These are phyloP conservation scores for Rubia yunnanensis DNA, from an alignment of 257 asterid species.

Conservation along the genomic window DNA sequence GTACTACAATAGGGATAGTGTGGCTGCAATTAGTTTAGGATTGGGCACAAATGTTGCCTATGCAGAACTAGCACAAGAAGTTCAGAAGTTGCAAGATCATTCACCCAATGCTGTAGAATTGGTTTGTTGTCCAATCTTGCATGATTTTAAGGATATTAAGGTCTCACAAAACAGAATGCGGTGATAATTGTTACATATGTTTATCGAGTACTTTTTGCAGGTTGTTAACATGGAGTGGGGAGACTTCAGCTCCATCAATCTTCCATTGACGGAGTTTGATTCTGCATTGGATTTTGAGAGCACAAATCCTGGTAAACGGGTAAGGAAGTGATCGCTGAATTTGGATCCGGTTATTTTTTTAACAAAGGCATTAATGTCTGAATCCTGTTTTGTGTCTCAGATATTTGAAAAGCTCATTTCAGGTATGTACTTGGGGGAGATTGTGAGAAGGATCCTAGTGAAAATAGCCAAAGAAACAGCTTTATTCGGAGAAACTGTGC, in stretches of 20 bases:
- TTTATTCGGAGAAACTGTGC: conserved; percentile 52
- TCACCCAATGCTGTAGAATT: conserved; percentile 39
- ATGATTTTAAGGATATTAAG: background rate
- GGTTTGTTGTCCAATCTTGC: conserved; percentile 19
- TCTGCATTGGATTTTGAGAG: conserved; percentile 46
- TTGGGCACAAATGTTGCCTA: conserved; percentile 62
- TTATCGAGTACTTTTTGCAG: conserved; percentile 21
- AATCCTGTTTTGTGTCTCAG: conserved; percentile 30
- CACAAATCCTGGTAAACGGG: conserved; percentile 46
- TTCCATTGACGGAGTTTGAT: conserved; percentile 65
- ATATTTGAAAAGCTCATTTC: conserved; percentile 71
- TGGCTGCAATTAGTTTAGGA: conserved; percentile 63
- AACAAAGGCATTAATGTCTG: background rate
- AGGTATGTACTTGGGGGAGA: conserved; percentile 72
- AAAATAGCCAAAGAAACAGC: conserved; percentile 60
- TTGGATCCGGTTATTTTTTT: background rate
- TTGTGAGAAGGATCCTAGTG: conserved; percentile 56
- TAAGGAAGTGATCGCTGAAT: conserved; percentile 1
- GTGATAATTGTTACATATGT: background rate
- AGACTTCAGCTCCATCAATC: conserved; percentile 48
- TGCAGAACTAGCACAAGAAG: conserved; percentile 33
- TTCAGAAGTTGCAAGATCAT: conserved; percentile 23
- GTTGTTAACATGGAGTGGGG: conserved; percentile 71
- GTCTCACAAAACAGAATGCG: no score
- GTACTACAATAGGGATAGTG: conserved; percentile 56